Conservation (phyloP, 1,139 yeast species). For the Saccharomycopsis hybrid region DNA sequence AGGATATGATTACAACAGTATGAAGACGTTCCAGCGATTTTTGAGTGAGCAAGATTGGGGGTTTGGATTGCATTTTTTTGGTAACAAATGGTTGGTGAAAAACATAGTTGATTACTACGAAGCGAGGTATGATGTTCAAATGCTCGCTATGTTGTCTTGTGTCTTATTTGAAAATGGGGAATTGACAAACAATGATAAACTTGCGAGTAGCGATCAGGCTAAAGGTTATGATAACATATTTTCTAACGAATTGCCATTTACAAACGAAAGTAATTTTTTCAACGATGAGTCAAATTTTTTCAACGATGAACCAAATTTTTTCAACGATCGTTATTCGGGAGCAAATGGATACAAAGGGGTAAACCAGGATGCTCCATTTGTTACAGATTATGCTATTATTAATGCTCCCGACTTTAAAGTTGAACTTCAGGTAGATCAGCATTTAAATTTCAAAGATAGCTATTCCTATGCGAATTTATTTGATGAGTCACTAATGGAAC, state of each 20-base stretch:
- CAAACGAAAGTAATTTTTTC: slow-evolving; percentile 4
- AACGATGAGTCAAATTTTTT: not conserved
- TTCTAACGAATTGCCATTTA: slow-evolving; percentile 6
- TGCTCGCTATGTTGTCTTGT: slow-evolving; percentile 87
- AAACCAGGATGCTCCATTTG: slow-evolving; percentile 6
- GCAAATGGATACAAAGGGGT: no score
- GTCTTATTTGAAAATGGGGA: slow-evolving; percentile 31
- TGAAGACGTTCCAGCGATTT: not conserved
- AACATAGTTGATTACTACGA: slow-evolving; percentile 65
- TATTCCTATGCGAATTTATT: not conserved
- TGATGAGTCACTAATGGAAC: slow-evolving; percentile 7
- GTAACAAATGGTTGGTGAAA: slow-evolving; percentile 65
- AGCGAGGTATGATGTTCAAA: slow-evolving; percentile 61
- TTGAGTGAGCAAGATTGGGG: slow-evolving; percentile 9
- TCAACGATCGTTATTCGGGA: no score
- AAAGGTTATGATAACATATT: not conserved
- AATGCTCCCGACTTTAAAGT: slow-evolving; percentile 11
- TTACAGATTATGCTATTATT: slow-evolving; percentile 4
- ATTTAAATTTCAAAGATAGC: slow-evolving; percentile 5
- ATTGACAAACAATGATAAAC: slow-evolving; percentile 19
- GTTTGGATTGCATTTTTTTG: slow-evolving; percentile 47
- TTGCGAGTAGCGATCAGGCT: not conserved
- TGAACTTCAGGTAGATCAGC: slow-evolving; percentile 5
- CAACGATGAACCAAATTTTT: not conserved
- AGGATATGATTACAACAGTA: not conserved